Evolutionary conservation across 257 asterid species (phyloP).

Genomic region (Penstemon newberryi): DNA sequence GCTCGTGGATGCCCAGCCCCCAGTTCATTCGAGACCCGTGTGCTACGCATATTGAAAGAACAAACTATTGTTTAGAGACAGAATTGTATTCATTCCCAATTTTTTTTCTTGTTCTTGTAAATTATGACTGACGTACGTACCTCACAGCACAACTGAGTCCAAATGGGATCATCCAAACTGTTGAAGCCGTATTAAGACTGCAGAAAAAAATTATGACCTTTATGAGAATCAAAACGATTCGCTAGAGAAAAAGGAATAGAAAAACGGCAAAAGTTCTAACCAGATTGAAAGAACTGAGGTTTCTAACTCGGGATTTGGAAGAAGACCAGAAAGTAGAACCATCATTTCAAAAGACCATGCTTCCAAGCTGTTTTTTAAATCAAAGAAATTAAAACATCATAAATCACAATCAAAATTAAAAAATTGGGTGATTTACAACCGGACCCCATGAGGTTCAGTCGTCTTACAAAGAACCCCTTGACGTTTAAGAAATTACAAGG

Average conservation of each 20-base stretch:
- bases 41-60: constrained; percentile 39
- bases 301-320: constrained; percentile 78
- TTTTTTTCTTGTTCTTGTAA: too few relatives aligned
- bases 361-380: constrained; percentile 57
- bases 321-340: constrained; percentile 90
- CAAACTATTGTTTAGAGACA: too few relatives aligned
- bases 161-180: constrained; percentile 83
- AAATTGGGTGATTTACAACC: too few relatives aligned
- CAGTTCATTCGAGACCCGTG: constrained; percentile 80
- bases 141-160: constrained; percentile 86
- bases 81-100: too few relatives aligned
- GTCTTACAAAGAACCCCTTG: too few relatives aligned
- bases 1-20: constrained; percentile 69
- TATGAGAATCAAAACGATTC: background rate
- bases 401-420: background rate
- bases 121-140: constrained; percentile 34
- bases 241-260: background rate
- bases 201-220: constrained; percentile 16
- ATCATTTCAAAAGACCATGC: constrained; percentile 86
- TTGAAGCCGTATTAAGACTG: constrained; percentile 73
- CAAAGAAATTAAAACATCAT: background rate
- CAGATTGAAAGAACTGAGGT: constrained; percentile 85
- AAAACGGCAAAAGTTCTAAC: constrained; percentile 33
- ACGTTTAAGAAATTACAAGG: too few relatives aligned
- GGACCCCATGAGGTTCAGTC: too few relatives aligned